Base-by-base conservation (phyloP, 441 rosid genomes). In the Brassica hybrid region DNA sequence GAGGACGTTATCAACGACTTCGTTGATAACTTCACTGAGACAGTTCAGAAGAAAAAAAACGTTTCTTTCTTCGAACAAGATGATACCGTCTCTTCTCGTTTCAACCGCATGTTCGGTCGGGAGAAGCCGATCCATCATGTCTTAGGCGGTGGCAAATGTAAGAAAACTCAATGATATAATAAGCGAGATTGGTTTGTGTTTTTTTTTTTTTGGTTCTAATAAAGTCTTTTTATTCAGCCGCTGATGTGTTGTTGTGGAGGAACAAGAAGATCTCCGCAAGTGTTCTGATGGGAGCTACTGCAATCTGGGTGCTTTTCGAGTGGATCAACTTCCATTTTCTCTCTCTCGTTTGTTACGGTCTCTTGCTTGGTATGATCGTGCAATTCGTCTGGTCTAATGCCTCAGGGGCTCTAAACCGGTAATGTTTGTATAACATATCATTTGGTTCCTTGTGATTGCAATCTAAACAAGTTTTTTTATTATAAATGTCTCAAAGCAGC, bases 171-270 rank as follows among this genome's bases (percentile, higher is more conserved):
- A 17, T 0, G 8, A 27, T 11, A 38, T 1, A 13, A 7, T n/a
- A 5, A 10, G 38, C 52, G 34, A 17, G n/a, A 63, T 6, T 63
- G n/a, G n/a, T 54, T 54, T 50, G n/a, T n/a, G n/a, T 41, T 38
- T 43, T 9, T 50, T 0, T 52, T 14, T 52, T 6, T 34, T 65
- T 10, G 54, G 54, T 60, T 72, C 11, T 76, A 4, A 67, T 1
- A 18, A 43, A 50, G 79, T 71, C 23, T 16, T 17, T n/a, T 7
- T 45, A 8, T 80, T 78, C 80, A 96, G 98, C 99, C 88, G 99
- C 99, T 83, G 99, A 96, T 89, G 98, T 96, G 64, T 84, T 96
- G 77, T 77, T 96, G 63, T 96, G 99, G 99, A 96, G 98, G 95
- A 92, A 94, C 86, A 96, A 94, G 85, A 94, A 94, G 90, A 92